Percentiles rank a stretch among this genome's conserved stretches.
These are phyloP conservation scores for Jackrogersella minutella DNA, from an alignment of 495 filamentous ascomycete species.

Conservation along the genomic window DNA sequence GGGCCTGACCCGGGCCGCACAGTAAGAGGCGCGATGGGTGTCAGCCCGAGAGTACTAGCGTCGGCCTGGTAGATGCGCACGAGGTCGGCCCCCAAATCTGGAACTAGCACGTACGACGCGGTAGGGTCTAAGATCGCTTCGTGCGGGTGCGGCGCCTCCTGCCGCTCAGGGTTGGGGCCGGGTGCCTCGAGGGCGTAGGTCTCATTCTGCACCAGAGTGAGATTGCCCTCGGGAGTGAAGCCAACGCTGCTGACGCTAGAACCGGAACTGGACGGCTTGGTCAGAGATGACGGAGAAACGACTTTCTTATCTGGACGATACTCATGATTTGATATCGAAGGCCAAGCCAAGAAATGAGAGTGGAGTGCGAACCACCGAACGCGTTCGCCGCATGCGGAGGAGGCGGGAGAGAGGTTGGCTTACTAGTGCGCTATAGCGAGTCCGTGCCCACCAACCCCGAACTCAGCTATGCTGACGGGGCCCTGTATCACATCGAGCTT, in stretches of 20 bases:
- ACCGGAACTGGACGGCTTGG: conserved; percentile 39
- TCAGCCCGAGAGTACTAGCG: conserved; percentile 47
- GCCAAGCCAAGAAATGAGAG: conserved; percentile 29
- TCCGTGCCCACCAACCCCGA: conserved; percentile 49
- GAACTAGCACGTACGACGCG: conserved; percentile 67
- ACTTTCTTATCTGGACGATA: background rate
- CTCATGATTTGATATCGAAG: conserved; percentile 31
- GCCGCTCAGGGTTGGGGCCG: conserved; percentile 60
- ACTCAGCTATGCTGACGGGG: conserved; percentile 57
- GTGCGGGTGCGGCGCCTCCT: conserved; percentile 76
- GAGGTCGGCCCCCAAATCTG: conserved; percentile 78
- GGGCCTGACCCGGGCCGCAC: conserved; percentile 66
- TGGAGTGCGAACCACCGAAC: conserved; percentile 32
- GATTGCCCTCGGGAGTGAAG: conserved; percentile 33
- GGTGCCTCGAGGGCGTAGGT: conserved; percentile 60
- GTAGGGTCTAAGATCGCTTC: conserved; percentile 75
- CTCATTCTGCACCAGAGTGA: conserved; percentile 57
- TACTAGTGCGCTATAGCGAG: conserved; percentile 61
- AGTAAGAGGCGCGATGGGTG: conserved; percentile 43
- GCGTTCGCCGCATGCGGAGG: conserved; percentile 25
- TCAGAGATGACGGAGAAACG: conserved; percentile 27
- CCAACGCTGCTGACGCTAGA: conserved; percentile 43
- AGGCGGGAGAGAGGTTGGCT: conserved; percentile 38
- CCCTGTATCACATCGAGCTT: conserved; percentile 47
- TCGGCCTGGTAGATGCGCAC: conserved; percentile 69